Evolutionary conservation across 1,284 basidiomycete genomes (phyloP).

Genomic region (Marasmius oreades): DNA sequence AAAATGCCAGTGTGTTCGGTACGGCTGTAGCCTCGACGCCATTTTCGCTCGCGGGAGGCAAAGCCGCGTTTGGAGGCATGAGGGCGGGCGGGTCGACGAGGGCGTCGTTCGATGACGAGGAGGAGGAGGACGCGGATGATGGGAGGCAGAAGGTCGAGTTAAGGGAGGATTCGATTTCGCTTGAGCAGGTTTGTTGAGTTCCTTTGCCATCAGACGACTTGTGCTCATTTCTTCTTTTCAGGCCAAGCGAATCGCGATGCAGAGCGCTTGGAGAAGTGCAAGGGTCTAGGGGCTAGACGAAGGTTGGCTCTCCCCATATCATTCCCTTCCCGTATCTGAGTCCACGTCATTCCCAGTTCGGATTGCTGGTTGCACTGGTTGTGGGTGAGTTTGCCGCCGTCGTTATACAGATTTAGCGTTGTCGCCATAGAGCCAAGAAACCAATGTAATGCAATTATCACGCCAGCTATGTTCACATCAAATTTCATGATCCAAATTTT

Average conservation of each 20-base stretch:
- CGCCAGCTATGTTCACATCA: background rate
- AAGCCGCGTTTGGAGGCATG: conserved; percentile 76
- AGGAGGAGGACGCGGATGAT: conserved; percentile 58
- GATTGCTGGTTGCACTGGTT: too few relatives aligned
- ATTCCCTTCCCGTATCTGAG: background rate
- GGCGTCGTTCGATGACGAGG: conserved; percentile 47
- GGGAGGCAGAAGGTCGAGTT: conserved; percentile 71
- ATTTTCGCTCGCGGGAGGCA: conserved; percentile 76
- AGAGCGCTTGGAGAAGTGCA: conserved; percentile 67
- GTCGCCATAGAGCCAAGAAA: background rate
- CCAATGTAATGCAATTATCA: conserved; percentile 7
- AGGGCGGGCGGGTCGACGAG: conserved; percentile 39
- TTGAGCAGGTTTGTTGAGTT: conserved; percentile 71
- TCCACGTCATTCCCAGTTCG: background rate
- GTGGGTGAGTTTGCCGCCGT: too few relatives aligned
- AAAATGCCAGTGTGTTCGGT: conserved; percentile 71
- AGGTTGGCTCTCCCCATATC: background rate
- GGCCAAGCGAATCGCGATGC: conserved; percentile 71
- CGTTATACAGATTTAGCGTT: background rate
- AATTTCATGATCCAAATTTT: background rate
- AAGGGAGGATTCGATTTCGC: conserved; percentile 76
- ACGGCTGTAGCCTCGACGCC: conserved; percentile 76
- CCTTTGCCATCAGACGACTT: background rate
- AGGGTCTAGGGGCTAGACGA: conserved; percentile 34
- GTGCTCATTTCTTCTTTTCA: conserved; percentile 23